A percentile compares a stretch with the other conserved stretches of the same genome.
Conservation (phyloP, 2,329 filamentous ascomycete genomes). For the Chlorencoelia australis region DNA sequence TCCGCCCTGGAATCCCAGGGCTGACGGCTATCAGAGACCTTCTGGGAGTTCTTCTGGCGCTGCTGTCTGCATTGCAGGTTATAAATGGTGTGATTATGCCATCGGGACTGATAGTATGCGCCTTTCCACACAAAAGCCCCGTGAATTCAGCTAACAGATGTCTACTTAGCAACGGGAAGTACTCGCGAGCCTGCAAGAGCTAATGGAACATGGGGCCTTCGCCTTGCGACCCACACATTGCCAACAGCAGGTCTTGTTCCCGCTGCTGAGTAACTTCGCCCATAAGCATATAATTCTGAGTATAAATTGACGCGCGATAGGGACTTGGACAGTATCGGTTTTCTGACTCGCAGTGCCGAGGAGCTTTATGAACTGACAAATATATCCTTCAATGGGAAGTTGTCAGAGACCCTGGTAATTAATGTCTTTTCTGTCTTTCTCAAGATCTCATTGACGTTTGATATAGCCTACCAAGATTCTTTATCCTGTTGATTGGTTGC, state of each 20-base stretch:
- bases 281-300: not conserved
- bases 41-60: not conserved
- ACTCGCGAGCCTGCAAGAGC: not conserved
- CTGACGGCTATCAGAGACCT: not conserved
- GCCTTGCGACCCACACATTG: not conserved
- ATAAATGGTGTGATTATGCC: not conserved
- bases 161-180: not conserved
- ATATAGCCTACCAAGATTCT: not conserved
- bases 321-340: not conserved
- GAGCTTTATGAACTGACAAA: not conserved
- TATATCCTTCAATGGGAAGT: not conserved
- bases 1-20: not conserved
- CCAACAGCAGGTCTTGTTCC: not conserved
- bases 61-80: not conserved
- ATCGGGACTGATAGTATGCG: not conserved
- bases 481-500: not conserved
- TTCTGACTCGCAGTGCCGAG: not conserved
- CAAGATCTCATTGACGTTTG: not conserved
- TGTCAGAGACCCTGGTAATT: not conserved
- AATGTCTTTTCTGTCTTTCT: not conserved
- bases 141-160: not conserved
- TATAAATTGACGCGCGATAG: not conserved
- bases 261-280: not conserved
- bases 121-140: too few relatives aligned
- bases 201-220: not conserved